Evolutionary conservation across 768 basidiomycete genomes (phyloP).

Genomic region (Podaxis sp.): DNA sequence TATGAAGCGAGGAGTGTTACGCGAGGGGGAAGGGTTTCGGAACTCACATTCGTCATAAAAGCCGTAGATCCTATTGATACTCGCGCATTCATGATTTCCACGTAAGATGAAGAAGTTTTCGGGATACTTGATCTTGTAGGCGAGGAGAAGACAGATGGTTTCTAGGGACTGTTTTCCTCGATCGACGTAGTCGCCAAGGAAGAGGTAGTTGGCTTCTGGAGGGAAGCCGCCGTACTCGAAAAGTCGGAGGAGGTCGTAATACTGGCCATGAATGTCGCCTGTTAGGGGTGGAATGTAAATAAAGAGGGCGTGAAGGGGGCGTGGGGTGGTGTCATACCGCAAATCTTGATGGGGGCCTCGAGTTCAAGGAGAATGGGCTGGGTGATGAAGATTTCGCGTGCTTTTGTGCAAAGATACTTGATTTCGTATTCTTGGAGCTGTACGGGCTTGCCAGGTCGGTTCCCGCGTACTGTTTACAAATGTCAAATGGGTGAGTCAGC

Average conservation of each 20-base stretch:
- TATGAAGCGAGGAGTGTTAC: constrained; percentile 3
- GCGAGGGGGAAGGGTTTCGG: constrained; percentile 8
- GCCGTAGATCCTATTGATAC: constrained; percentile 99
- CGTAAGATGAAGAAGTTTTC: constrained; percentile 99
- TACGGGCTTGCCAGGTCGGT: constrained; percentile 97
- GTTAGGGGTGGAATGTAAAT: constrained; percentile 18
- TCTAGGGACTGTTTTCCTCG: constrained; percentile 98
- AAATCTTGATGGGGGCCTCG: constrained; percentile 99
- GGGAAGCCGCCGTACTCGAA: constrained; percentile 99
- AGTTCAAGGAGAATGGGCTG: constrained; percentile 97
- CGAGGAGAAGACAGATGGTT: constrained; percentile 98
- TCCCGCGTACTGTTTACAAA: constrained; percentile 80
- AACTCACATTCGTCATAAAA: constrained; percentile 99
- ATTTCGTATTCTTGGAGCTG: constrained; percentile 99
- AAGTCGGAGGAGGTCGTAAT: constrained; percentile 95
- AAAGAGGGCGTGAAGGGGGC: constrained; percentile 3
- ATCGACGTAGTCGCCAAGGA: constrained; percentile 99
- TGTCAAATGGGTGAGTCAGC: constrained; percentile 25
- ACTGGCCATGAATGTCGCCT: constrained; percentile 99
- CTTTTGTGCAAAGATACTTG: constrained; percentile 98
- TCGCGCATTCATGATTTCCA: constrained; percentile 99
- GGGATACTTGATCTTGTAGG: constrained; percentile 99
- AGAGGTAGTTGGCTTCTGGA: constrained; percentile 99
- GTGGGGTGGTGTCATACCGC: constrained; percentile 60
- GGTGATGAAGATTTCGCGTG: constrained; percentile 98